A percentile compares a stretch with the other conserved stretches of the same genome.
phyloP scores from a whole-genome alignment of 2,329 filamentous ascomycete species.

The Hymenoscyphus fructigenus region DNA sequence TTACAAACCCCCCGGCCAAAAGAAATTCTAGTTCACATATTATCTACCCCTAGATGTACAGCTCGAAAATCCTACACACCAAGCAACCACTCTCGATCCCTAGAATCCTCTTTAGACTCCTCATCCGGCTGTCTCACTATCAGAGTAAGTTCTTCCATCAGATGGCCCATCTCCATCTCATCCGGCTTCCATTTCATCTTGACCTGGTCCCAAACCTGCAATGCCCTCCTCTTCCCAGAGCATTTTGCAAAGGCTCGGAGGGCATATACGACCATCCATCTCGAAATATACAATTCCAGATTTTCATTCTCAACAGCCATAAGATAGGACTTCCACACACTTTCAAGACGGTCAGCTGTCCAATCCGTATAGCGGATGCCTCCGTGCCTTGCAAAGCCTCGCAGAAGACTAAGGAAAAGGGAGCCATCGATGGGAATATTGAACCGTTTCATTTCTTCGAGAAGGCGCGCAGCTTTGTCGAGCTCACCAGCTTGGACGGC shows the following conservation, averaged over 20 bases:
- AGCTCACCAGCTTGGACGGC: slow-evolving; percentile 69
- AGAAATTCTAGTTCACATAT: too few species aligned
- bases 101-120: slow-evolving; percentile 15
- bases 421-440: slow-evolving; percentile 69
- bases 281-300: slow-evolving; percentile 51
- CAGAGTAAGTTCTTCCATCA: slow-evolving; percentile 26
- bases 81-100: slow-evolving; percentile 25
- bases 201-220: slow-evolving; percentile 35
- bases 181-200: slow-evolving; percentile 34
- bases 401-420: slow-evolving; percentile 78
- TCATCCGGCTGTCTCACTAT: slow-evolving; percentile 25
- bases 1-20: too few species aligned
- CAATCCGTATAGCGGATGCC: slow-evolving; percentile 65
- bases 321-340: slow-evolving; percentile 65
- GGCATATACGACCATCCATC: slow-evolving; percentile 61
- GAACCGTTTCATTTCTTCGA: slow-evolving; percentile 77
- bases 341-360: slow-evolving; percentile 67
- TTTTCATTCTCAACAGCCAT: slow-evolving; percentile 48
- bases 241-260: slow-evolving; percentile 61
- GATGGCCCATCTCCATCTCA: slow-evolving; percentile 33
- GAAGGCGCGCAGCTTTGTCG: slow-evolving; percentile 64
- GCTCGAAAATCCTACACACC: slow-evolving; percentile 6
- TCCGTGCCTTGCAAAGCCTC: slow-evolving; percentile 77
- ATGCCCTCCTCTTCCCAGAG: slow-evolving; percentile 31
- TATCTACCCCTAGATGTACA: background rate